phyloP scores from a whole-genome alignment of 164 flowering plant species.

The Liriodendron chinense region DNA sequence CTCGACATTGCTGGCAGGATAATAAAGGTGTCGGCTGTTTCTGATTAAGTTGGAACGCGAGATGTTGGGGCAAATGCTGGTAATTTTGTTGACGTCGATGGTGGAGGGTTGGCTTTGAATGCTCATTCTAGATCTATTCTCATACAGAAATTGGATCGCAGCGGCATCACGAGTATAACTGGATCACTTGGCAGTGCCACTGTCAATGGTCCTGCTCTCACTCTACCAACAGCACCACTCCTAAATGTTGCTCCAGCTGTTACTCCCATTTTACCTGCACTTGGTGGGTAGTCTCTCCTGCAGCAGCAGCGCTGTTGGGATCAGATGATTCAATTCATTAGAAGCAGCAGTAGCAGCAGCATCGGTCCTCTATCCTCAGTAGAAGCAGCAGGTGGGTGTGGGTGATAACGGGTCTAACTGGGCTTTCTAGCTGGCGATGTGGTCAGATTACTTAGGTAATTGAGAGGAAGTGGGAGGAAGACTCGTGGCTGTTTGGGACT shows the following conservation, averaged over 20 bases:
- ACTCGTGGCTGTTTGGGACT: too few species aligned
- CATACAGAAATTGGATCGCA: slow-evolving; percentile 90
- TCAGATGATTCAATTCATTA: too few species aligned
- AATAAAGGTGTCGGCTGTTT: slow-evolving; percentile 89
- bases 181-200: slow-evolving; percentile 37
- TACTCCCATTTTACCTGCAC: slow-evolving; percentile 36
- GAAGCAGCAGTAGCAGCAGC: too few species aligned
- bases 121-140: slow-evolving; percentile 82
- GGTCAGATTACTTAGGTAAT: too few species aligned
- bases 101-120: slow-evolving; percentile 93
- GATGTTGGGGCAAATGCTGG: slow-evolving; percentile 68
- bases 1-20: slow-evolving; percentile 79
- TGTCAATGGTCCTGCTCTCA: slow-evolving; percentile 30
- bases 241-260: slow-evolving; percentile 39
- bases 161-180: slow-evolving; percentile 62
- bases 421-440: too few species aligned
- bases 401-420: too few species aligned
- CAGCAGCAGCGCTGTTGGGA: slow-evolving; percentile 39
- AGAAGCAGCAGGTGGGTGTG: too few species aligned
- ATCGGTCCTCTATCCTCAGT: too few species aligned
- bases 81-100: slow-evolving; percentile 94
- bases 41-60: slow-evolving; percentile 77
- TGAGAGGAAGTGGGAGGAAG: too few species aligned
- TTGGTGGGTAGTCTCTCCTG: slow-evolving; percentile 42
- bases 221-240: slow-evolving; percentile 41